A percentile compares a stretch with the other conserved stretches of the same genome.
phyloP scores from a whole-genome alignment of 768 basidiomycete genomes.

The Atractiella rhizophila region DNA sequence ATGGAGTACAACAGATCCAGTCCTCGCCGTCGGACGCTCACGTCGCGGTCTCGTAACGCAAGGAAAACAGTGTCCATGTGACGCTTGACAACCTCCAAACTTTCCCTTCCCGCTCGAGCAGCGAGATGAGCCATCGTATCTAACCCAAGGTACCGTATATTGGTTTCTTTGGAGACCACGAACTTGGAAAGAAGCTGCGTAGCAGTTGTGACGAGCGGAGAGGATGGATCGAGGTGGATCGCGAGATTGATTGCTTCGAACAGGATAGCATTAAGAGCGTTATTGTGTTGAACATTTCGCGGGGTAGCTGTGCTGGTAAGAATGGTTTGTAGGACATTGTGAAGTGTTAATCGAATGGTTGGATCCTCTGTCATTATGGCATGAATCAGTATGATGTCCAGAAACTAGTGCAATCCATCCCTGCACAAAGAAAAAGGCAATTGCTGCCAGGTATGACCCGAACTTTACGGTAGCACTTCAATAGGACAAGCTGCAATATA shows the following conservation, averaged over 20 bases:
- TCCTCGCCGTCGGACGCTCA: slow-evolving; percentile 77
- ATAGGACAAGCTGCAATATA: too few species aligned
- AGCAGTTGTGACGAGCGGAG: slow-evolving; percentile 61
- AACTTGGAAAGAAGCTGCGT: slow-evolving; percentile 79
- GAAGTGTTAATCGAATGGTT: slow-evolving; percentile 45
- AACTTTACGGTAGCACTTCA: too few species aligned
- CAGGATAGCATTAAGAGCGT: slow-evolving; percentile 90
- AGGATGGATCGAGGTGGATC: slow-evolving; percentile 80
- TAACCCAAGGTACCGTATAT: slow-evolving; percentile 85
- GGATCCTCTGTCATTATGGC: slow-evolving; percentile 55
- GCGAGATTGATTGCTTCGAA: slow-evolving; percentile 94
- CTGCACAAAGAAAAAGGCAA: neutral
- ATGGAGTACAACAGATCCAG: slow-evolving; percentile 93
- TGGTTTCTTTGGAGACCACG: slow-evolving; percentile 93
- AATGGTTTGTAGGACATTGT: slow-evolving; percentile 61
- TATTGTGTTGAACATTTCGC: slow-evolving; percentile 90
- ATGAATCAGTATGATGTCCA: too few species aligned
- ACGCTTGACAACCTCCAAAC: slow-evolving; percentile 70
- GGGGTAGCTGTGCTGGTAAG: slow-evolving; percentile 73
- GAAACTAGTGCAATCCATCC: neutral
- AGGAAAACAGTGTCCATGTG: slow-evolving; percentile 89
- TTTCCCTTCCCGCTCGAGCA: slow-evolving; percentile 70
- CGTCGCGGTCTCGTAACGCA: slow-evolving; percentile 85
- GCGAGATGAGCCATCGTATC: slow-evolving; percentile 98
- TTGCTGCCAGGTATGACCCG: too few species aligned